These are phyloP conservation scores for Penicillium goetzii DNA, from an alignment of 495 filamentous ascomycete genomes.

Conservation along the genomic window DNA sequence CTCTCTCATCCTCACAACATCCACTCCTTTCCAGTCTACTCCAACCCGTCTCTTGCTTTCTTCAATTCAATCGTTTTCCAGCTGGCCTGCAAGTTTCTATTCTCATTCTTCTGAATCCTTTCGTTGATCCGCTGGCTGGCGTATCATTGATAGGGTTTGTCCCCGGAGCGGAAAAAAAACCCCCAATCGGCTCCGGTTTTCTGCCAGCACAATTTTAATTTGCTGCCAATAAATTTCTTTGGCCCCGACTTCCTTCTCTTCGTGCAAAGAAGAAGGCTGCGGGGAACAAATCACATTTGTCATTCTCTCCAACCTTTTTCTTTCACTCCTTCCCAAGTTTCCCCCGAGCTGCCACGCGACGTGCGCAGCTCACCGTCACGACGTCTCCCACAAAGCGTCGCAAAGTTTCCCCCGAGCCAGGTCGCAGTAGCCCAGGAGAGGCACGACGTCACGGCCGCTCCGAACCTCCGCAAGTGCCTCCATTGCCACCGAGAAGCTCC, in stretches of 20 bases:
- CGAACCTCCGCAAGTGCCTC: conserved; percentile 30
- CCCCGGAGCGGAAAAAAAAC: conserved; percentile 26
- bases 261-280: conserved; percentile 11
- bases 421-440: conserved; percentile 49
- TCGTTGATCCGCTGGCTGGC: neutral
- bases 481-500: conserved; percentile 33
- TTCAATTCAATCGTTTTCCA: neutral
- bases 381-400: conserved; percentile 93
- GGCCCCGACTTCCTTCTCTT: conserved; percentile 19
- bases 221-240: conserved; percentile 12
- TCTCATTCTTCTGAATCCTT: neutral
- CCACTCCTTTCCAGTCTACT: neutral
- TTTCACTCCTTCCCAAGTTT: conserved; percentile 22
- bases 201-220: conserved; percentile 27
- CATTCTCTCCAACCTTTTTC: conserved; percentile 6
- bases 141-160: conserved; percentile 16
- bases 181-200: conserved; percentile 24
- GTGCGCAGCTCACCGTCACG: conserved; percentile 76
- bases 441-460: conserved; percentile 46
- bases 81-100: neutral
- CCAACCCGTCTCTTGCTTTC: neutral
- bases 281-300: conserved; percentile 6
- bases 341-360: conserved; percentile 52
- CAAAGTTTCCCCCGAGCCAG: conserved; percentile 65
- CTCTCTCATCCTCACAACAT: neutral